Evolutionary conservation across 305 asterid genomes (phyloP), one percentile per base, ranked within the genome.

Genomic region (Vinca major): DNA sequence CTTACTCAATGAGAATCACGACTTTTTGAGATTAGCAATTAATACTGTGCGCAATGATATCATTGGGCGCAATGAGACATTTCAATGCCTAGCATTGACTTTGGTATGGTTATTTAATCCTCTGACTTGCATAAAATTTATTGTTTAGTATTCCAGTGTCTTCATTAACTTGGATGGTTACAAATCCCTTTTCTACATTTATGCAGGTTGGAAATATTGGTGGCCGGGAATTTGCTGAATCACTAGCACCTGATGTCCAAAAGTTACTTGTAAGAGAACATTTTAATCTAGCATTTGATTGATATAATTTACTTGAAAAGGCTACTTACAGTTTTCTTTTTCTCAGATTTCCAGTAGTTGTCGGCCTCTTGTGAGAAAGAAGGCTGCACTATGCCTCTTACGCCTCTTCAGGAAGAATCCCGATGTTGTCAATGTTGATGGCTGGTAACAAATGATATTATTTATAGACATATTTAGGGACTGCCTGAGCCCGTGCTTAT

Each of bases 161-260:
- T 37, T 36, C 45, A 13, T 5, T 5, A 58, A 12, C 43, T 58
- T 36, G 44, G 9, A 36, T 36, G 44, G 44, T 36, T 33, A 36
- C 45, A 36, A 70, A 55, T 68, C 53, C 66, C 68, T 64, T 26
- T 39, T 71, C 51, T 44, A 19, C n/a, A 74, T 79, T 48, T 79
- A 40, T 75, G 67, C 87, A 94, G 99, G 98, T 94, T 63, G 99
- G 99, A 71, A 94, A 94, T 80, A 94, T 94, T 78, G 99, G 99
- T 67, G 99, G 99, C 67, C 85, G 98, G 71, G 99, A 94, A 63
- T 94, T 94, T 80, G 98, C 99, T 54, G 99, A 94, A 75, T 89
- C 99, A 62, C 82, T 94, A 79, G 98, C 99, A 71, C 99, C 99
- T 74, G 99, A 94, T 91, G 99, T 91, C 78, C 99, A 91, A 81